Evolutionary conservation across 176 grass and related monocot species (phyloP), one percentile per base, ranked within the genome.

Genomic region (Neostapfia colusana): DNA sequence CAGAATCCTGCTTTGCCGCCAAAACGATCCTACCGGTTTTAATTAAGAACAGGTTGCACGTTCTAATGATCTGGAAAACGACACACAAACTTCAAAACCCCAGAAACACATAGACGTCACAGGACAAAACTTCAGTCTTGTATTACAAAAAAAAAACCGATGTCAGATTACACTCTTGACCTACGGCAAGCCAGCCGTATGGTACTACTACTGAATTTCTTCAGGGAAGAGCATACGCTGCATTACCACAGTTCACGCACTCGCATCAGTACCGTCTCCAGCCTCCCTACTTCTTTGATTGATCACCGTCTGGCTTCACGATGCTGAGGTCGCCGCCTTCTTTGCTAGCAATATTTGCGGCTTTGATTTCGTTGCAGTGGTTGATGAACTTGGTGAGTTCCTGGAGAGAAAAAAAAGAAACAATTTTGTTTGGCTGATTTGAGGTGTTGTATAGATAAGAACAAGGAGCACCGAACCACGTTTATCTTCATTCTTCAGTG

Each of bases 371-470:
- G 0, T 93, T 93, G 44, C 80, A 83, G 39, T 93, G 87, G 77
- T 93, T 93, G 66, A 93, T 93, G 78, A 93, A 93, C 56, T 85
- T 93, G 41, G 91, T 90, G 37, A 93, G 88, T 55, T 87, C 91
- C 91, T 93, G 82, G 2, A 69, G 35, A 44, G 16, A 45, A 24
- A 84, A 1, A 3, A 28, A 60, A 49, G 2, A n/a, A n/a, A n/a
- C n/a, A n/a, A 12, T 43, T 1, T 42, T 13, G 18, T 15, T 46
- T 15, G 13, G 2, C 4, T 15, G 0, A 18, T 2, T 8, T 2
- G 2, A 14, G 13, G 13, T 46, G 15, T 46, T 46, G 13, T 16
- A 48, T 13, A 48, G 16, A 48, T 48, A 48, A 48, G 45, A 16
- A 48, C 3, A 48, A 48, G 45, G 45, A 16, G 45, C 45, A 15